Evolutionary conservation across 176 grass and related monocot genomes (phyloP), one percentile per base, ranked within the genome.

Genomic region (Metroxylon sagu): DNA sequence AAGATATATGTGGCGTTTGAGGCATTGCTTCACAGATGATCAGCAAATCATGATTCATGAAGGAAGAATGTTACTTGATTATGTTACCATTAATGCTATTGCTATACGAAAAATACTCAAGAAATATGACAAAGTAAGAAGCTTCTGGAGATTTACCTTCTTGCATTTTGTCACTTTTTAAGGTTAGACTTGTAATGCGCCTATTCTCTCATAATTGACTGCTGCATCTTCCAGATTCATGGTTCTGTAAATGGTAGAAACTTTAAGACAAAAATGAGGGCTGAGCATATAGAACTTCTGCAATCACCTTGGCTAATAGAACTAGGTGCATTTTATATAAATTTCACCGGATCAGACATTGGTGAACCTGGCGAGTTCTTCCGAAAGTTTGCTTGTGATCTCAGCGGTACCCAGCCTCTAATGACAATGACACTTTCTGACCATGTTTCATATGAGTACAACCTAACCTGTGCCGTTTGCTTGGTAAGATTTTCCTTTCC

Each of bases 251-350:
- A 72, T 61, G 86, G 86, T 26, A 81, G 81, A 85, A 82, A 89
- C 49, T 89, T 89, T 73, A 89, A 62, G 62, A 85, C 57, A 54
- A 84, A 72, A 52, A 77, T 89, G 86, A 73, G 77, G 67, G 66
- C 66, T 29, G 60, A 85, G 50, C 86, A 76, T 72, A 78, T 84
- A 30, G 86, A 89, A 59, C 49, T 89, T 25, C 49, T 89, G 74
- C 86, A 89, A 26, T 89, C 81, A 60, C 86, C 86, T n/a, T 89
- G 86, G 86, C 70, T 85, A 12, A 81, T 89, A 65, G 86, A 89
- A 28, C 23, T 89, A 26, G 81, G 77, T 65, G 86, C 81, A 54
- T 89, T 89, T 69, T 82, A 85, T 81, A 64, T 89, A 66, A 89
- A 89, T 59, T 89, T 71, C 23, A 53, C 58, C 27, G 64, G 71